Conservation (phyloP, 164 flowering plant species). For the Magnolia sinica region DNA sequence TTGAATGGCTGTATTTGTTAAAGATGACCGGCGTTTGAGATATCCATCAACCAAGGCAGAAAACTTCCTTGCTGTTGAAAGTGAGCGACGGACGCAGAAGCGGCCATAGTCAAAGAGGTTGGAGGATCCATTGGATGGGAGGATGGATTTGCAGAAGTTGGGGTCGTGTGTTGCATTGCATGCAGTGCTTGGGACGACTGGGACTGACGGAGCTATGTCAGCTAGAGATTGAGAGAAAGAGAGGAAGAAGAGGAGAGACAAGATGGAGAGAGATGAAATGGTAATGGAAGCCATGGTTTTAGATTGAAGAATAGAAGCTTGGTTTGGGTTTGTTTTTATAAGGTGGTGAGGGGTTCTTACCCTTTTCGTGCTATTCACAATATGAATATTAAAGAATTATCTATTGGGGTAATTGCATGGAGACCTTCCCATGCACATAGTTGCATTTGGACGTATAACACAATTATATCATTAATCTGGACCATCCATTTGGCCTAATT, state of each 20-base stretch:
- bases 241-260: constrained; percentile 1
- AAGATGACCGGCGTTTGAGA: constrained; percentile 10
- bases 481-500: no score
- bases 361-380: no score
- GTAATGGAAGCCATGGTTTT: constrained; percentile 5
- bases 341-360: not conserved
- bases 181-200: constrained; percentile 4
- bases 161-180: constrained; percentile 18
- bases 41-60: constrained; percentile 20
- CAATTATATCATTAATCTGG: no score
- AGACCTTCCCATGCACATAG: not conserved
- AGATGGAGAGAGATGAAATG: not conserved
- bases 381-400: no score
- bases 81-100: constrained; percentile 19
- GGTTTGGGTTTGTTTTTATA: constrained; percentile 3
- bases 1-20: constrained; percentile 17
- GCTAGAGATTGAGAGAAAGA: constrained; percentile 13
- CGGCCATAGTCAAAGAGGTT: constrained; percentile 34
- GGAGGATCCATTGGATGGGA: constrained; percentile 6
- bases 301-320: not conserved
- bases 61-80: constrained; percentile 21
- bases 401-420: not conserved
- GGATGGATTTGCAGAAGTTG: constrained; percentile 14
- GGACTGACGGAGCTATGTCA: constrained; percentile 5
- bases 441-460: not conserved